Evolutionary conservation across 106 monocot species (phyloP), one percentile per base, ranked within the genome.

Genomic region (Gastrodia elata): DNA sequence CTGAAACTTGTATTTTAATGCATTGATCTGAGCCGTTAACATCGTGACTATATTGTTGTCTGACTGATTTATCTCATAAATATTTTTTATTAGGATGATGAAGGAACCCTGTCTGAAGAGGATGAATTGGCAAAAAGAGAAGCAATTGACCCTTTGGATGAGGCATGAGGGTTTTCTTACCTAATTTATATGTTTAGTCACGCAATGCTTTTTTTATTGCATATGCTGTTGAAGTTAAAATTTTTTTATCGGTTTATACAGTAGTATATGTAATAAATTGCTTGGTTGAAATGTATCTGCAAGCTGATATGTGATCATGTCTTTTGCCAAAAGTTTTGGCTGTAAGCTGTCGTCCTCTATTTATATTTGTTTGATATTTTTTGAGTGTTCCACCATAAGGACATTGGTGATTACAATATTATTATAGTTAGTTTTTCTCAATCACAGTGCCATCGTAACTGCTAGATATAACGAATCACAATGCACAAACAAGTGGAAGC

Each of bases 71-170:
- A 61, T 26, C 61, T 61, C 13, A 0, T 24, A n/a, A n/a, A 61
- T 61, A 30, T 11, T 24, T 70, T 28, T 76, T 64, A 73, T 20
- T 76, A 98, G 97, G 97, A 98, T 85, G 97, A 98, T 73, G 97
- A 98, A 52, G 80, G 90, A 40, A 98, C 97, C 39, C 80, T 93
- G 40, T 77, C 82, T 77, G 90, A 93, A 77, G 97, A 93, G 79
- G 97, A 98, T 77, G 87, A 85, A 55, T 79, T 93, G 77, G 84
- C 90, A 75, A 85, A 85, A 68, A 86, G 87, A 74, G 97, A 98
- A 83, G 48, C 25, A 59, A 35, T 4, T 26, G 41, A 88, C 49
- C 81, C 80, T 71, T 65, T 71, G 38, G 75, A 91, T 78, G 97
- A 98, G 93, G 97, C 93, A 70, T 77, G 61, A n/a, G 46, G 13